Base-by-base conservation (phyloP, 108 stramenopile genomes). In the Nannochloropsis salina region DNA sequence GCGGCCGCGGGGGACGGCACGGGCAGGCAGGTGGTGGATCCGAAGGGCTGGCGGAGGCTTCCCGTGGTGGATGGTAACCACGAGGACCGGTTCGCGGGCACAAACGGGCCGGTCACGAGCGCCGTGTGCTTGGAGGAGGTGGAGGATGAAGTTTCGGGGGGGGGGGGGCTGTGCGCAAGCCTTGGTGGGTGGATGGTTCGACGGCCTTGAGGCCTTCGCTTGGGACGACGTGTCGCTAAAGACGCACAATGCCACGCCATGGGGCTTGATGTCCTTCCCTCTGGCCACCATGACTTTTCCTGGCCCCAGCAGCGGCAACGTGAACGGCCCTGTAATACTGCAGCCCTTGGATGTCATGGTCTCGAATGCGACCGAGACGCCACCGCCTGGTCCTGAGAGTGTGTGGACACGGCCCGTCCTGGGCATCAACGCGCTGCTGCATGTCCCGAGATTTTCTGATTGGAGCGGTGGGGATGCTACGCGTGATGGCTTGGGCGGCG, bases 41-140 rank as follows among this genome's bases (percentile, higher is more conserved):
- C 61, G 2, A 74, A 74, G n/a, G n/a, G n/a, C 4, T 74, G 61
- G 61, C 15, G 61, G 8, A 74, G 61, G 61, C n/a, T 74, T n/a
- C 61, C 61, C 3, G n/a, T 74, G 61, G 61, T 74, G 61, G 61
- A 74, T 15, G 61, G 61, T n/a, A n/a, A n/a, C 4, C 20, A 74
- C 3, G 61, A 6, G 2, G 61, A n/a, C 4, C 15, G 6, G 61
- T 15, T n/a, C n/a, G 61, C n/a, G n/a, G 61, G 61, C 20, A 15
- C 61, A 8, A 74, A 74, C 61, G 61, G 61, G n/a, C 61, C 61
- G 4, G 61, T 74, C 1, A 74, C 61, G 61, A 74, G 61, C n/a
- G n/a, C n/a, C 20, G 61, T 74, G 61, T 74, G 61, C 61, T 74
- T 74, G 61, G 61, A 74, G 2, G 61, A 74, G n/a, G 61, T n/a